A percentile compares a stretch with the other conserved stretches of the same genome.
Conservation (phyloP, 305 asterid species). For the Fraxinus floribunda region DNA sequence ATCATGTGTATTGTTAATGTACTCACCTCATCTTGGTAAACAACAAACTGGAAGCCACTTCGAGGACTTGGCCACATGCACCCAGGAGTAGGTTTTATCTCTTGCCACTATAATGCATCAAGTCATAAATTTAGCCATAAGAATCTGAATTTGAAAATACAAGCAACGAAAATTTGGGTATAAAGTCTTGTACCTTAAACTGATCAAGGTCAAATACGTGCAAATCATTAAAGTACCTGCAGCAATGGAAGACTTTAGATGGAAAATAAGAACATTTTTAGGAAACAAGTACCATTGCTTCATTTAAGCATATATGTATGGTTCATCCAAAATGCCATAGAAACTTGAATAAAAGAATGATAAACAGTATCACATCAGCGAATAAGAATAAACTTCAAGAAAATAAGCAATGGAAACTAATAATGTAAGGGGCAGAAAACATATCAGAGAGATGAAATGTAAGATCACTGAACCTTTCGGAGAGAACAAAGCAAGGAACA, state of each 20-base stretch:
- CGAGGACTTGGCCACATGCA: conserved; percentile 96
- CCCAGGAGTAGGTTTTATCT: conserved; percentile 87
- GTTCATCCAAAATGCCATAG: background rate
- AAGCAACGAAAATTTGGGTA: background rate
- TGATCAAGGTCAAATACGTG: conserved; percentile 91
- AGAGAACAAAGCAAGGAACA: background rate
- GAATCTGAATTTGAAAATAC: conserved; percentile 16
- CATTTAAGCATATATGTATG: background rate
- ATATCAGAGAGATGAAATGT: background rate
- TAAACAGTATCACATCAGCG: background rate
- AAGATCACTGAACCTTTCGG: background rate
- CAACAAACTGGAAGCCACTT: conserved; percentile 90
- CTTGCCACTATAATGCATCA: conserved; percentile 78
- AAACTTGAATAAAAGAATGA: background rate
- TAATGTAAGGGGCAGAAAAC: background rate
- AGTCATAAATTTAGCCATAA: conserved; percentile 13
- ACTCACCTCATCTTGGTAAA: conserved; percentile 84
- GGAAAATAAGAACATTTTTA: conserved; percentile 20
- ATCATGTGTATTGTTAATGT: background rate
- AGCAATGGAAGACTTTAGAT: conserved; percentile 28
- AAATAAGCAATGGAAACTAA: background rate
- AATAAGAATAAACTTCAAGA: background rate
- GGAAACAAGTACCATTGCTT: conserved; percentile 14
- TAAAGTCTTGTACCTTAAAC: conserved; percentile 53
- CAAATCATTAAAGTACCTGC: conserved; percentile 90